These are phyloP conservation scores for Pseudoturritis turrita DNA, from an alignment of 345 rosid genomes.

Conservation along the genomic window DNA sequence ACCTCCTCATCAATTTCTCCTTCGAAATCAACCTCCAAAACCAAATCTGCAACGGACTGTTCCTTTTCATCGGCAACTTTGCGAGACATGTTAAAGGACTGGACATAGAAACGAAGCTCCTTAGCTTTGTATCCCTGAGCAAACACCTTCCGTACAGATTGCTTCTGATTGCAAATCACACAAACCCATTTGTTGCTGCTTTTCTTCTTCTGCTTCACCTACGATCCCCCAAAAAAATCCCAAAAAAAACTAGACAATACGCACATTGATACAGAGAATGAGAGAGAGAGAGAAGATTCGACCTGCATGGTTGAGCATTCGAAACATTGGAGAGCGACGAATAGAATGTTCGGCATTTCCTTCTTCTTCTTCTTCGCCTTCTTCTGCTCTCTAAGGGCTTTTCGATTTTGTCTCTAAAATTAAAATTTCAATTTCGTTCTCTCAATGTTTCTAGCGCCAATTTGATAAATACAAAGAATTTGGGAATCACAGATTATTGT, in stretches of 20 bases:
- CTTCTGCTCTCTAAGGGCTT: constrained; percentile 18
- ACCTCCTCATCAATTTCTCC: neutral
- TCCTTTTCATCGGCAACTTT: constrained; percentile 30
- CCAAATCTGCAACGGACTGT: neutral
- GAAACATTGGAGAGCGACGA: constrained; percentile 74
- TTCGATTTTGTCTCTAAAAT: neutral
- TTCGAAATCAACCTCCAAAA: neutral
- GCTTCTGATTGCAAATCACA: constrained; percentile 79
- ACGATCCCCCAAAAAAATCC: neutral
- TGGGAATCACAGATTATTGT: neutral
- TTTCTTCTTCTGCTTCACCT: constrained; percentile 93
- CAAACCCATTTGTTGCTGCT: constrained; percentile 78
- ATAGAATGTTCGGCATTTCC: constrained; percentile 36
- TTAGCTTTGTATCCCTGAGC: constrained; percentile 63
- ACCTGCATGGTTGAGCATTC: constrained; percentile 94
- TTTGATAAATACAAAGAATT: neutral
- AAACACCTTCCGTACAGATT: constrained; percentile 61
- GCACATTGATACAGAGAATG: neutral
- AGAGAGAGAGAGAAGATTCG: neutral
- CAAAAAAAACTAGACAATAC: neutral
- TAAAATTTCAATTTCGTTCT: neutral
- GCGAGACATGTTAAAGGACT: constrained; percentile 75
- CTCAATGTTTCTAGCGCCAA: constrained; percentile 8
- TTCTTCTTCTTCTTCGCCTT: neutral
- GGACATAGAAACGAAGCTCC: constrained; percentile 72